Percentiles rank a stretch among this genome's conserved stretches.
These are phyloP conservation scores for Beauveria caledonica DNA, from an alignment of 2,329 filamentous ascomycete genomes.

Conservation along the genomic window DNA sequence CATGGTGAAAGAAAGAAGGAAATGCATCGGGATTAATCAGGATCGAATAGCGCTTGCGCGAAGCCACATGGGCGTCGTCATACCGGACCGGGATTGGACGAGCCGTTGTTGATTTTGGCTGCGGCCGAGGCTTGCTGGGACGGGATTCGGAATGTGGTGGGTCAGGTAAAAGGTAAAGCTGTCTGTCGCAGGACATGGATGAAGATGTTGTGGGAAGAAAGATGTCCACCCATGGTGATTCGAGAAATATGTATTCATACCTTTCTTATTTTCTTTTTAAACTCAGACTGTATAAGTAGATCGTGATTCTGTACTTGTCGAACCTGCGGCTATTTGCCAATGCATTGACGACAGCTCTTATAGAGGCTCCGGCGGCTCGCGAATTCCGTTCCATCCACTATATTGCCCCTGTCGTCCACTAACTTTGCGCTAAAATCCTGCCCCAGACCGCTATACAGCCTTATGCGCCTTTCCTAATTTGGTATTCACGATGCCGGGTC, in stretches of 20 bases:
- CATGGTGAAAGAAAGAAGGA: no score
- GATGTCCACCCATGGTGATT: no score
- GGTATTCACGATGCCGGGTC: neutral
- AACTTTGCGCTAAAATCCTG: neutral
- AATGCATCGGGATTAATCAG: neutral
- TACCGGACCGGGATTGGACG: neutral
- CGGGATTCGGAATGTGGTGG: neutral
- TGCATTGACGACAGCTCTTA: neutral
- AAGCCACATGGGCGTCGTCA: slow-evolving; percentile 10
- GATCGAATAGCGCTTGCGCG: neutral
- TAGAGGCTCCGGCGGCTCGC: neutral
- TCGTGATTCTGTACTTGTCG: no score
- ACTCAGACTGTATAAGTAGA: no score
- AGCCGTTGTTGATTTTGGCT: neutral
- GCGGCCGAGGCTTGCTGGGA: neutral
- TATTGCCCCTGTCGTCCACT: neutral
- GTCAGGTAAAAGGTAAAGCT: neutral
- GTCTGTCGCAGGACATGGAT: neutral
- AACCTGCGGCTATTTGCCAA: no score
- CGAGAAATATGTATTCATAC: no score
- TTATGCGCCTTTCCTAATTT: neutral
- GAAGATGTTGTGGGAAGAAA: neutral
- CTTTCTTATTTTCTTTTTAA: no score
- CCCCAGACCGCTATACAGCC: neutral
- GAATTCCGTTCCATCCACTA: neutral